Evolutionary conservation across 352 stramenopile genomes (phyloP).

Genomic region (Plasmopara viticola): DNA sequence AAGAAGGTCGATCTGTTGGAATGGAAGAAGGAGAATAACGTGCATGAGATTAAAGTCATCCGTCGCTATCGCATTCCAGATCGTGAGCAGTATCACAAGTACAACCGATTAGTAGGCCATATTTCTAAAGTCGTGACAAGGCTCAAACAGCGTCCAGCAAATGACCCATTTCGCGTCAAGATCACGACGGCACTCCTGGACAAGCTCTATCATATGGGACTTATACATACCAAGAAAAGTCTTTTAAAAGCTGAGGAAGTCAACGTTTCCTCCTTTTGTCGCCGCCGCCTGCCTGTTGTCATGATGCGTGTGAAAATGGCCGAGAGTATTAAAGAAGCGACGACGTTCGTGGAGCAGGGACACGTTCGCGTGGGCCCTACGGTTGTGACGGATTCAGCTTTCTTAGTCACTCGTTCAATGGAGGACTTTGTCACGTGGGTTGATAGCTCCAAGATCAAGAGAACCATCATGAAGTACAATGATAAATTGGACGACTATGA

Average conservation of each 20-base stretch:
- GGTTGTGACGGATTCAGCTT: conserved; percentile 94
- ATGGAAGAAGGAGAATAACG: conserved; percentile 98
- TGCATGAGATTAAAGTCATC: conserved; percentile 97
- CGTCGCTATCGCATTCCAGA: conserved; percentile 97
- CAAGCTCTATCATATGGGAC: conserved; percentile 97
- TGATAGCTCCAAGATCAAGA: conserved; percentile 96
- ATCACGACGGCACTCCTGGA: conserved; percentile 94
- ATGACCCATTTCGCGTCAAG: conserved; percentile 96
- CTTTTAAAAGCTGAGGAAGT: conserved; percentile 96
- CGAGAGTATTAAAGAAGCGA: conserved; percentile 96
- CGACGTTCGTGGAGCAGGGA: conserved; percentile 96
- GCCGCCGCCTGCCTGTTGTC: conserved; percentile 95
- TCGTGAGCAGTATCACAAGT: conserved; percentile 98
- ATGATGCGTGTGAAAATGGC: conserved; percentile 99
- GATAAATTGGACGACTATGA: conserved; percentile 99
- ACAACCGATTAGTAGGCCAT: conserved; percentile 96
- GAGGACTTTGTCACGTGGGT: conserved; percentile 99
- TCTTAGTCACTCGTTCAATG: conserved; percentile 96
- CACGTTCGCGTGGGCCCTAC: conserved; percentile 92
- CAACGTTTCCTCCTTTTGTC: conserved; percentile 92
- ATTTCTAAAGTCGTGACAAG: conserved; percentile 92
- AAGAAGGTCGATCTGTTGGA: conserved; percentile 99
- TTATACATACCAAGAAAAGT: conserved; percentile 96
- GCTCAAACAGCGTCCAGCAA: conserved; percentile 92
- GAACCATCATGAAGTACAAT: conserved; percentile 98